These are phyloP conservation scores for Fraxinus cuspidata DNA, from an alignment of 257 asterid genomes.

Conservation along the genomic window DNA sequence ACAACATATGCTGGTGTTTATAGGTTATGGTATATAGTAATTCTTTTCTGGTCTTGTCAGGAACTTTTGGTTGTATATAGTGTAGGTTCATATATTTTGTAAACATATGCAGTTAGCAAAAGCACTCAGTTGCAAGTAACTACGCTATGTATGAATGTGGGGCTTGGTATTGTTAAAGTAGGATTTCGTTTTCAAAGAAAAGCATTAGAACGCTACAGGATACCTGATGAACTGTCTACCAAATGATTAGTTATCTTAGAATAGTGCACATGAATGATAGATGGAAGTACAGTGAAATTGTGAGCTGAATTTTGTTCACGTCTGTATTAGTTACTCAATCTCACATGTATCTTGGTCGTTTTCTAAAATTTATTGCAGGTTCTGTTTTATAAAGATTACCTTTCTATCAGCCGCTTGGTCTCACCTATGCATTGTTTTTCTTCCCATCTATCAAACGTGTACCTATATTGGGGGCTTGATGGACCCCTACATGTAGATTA, in stretches of 20 bases:
- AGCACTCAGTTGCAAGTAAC: background rate
- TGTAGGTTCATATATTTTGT: background rate
- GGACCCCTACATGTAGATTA: too few species aligned
- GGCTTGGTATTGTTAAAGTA: background rate
- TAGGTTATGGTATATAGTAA: background rate
- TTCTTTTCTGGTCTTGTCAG: background rate
- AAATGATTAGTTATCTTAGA: too few species aligned
- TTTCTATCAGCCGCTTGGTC: background rate
- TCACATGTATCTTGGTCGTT: background rate
- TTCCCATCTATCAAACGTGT: background rate
- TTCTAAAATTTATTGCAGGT: background rate
- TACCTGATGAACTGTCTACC: background rate
- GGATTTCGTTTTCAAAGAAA: background rate
- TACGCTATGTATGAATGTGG: background rate
- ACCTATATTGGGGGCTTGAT: too few species aligned
- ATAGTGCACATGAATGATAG: background rate
- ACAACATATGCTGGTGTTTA: background rate
- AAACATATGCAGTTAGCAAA: background rate
- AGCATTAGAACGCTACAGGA: background rate
- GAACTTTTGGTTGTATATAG: background rate
- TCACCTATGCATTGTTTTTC: background rate
- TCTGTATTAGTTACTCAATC: too few species aligned
- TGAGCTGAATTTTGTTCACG: background rate
- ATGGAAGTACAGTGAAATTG: background rate
- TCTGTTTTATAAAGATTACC: background rate